Evolutionary conservation across 805 yeast species (phyloP), one percentile per base, ranked within the genome.

Genomic region (Wickerhamomyces kurtzmanii): DNA sequence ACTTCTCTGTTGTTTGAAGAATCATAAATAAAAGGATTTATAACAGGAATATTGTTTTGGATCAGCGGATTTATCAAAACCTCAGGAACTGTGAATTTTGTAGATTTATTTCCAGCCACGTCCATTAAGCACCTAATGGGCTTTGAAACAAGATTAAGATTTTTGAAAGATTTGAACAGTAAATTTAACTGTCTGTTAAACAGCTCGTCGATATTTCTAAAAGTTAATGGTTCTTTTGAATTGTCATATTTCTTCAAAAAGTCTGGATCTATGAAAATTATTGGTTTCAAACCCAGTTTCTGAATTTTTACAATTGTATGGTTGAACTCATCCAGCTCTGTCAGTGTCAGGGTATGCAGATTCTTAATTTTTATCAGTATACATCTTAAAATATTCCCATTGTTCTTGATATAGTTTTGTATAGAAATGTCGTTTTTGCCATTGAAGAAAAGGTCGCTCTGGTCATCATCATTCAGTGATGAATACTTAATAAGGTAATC

Each of bases 401-500:
- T 65, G 59, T 29, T 55, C 50, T 31, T 51, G 43, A 20, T 48
- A 37, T 33, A 44, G 42, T 22, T 21, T 24, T 43, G 59, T 30
- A 39, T 47, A 56, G 30, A 63, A 36, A 28, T 55, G 44, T 18
- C 57, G 41, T 32, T 57, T 51, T 17, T 55, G n/a, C n/a, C n/a
- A n/a, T n/a, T n/a, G 40, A 34, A 47, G 56, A 16, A 57, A 35
- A 30, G 53, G 65, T 9, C 26, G 37, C 23, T 37, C 43, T 19
- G 32, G 23, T 51, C 49, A 18, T 49, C 51, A 20, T 50, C 45
- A 18, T 57, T 42, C n/a, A 64, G 52, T 26, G 72, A 67, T 2
- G 65, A 54, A 47, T 87, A 89, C 45, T 78, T 82, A 20, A 71
- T 60, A 26, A 89, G 55, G 47, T 87, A 89, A 38, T 78, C 80